Evolutionary conservation across 2,329 filamentous ascomycete species (phyloP).

Genomic region (Remersonia thermophila): DNA sequence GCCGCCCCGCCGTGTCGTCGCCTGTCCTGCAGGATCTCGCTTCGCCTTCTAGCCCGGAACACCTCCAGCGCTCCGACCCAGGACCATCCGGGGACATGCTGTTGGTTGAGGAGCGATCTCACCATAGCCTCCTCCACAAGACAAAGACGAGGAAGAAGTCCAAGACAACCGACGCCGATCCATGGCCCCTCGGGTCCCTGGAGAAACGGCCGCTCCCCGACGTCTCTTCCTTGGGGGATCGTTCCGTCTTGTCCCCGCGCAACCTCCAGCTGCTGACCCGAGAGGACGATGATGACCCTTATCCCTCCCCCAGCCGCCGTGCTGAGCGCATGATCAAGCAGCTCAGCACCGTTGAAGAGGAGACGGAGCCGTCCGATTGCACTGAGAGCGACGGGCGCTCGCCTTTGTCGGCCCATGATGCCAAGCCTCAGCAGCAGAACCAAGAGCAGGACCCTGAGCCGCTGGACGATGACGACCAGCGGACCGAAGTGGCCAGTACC

Average conservation of each 20-base stretch:
- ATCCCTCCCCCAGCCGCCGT: too few relatives aligned
- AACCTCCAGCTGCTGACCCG: slow-evolving; percentile 1
- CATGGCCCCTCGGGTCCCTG: slow-evolving; percentile 7
- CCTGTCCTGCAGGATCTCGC: not conserved
- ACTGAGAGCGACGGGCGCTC: slow-evolving; percentile 8
- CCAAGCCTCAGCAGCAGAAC: not conserved
- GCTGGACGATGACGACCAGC: not conserved
- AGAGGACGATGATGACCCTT: too few relatives aligned
- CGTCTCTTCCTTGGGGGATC: not conserved
- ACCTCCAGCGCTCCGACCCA: slow-evolving; percentile 1
- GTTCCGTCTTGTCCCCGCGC: not conserved
- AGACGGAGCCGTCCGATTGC: slow-evolving; percentile 10
- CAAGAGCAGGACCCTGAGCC: not conserved
- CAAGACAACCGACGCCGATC: slow-evolving; percentile 6
- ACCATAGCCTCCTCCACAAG: slow-evolving; percentile 12
- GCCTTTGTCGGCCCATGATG: not conserved
- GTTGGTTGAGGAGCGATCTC: slow-evolving; percentile 6
- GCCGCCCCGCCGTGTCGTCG: not conserved
- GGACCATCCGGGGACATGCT: slow-evolving; percentile 3
- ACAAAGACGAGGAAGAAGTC: slow-evolving; percentile 11
- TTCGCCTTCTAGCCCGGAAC: slow-evolving; percentile 1
- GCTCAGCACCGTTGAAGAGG: slow-evolving; percentile 13
- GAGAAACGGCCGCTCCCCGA: slow-evolving; percentile 1
- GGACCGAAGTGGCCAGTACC: not conserved
- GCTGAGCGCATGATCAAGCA: slow-evolving; percentile 7